Evolutionary conservation across 78 protist species (phyloP).

Genomic region (Dictyostelium citrinum): DNA sequence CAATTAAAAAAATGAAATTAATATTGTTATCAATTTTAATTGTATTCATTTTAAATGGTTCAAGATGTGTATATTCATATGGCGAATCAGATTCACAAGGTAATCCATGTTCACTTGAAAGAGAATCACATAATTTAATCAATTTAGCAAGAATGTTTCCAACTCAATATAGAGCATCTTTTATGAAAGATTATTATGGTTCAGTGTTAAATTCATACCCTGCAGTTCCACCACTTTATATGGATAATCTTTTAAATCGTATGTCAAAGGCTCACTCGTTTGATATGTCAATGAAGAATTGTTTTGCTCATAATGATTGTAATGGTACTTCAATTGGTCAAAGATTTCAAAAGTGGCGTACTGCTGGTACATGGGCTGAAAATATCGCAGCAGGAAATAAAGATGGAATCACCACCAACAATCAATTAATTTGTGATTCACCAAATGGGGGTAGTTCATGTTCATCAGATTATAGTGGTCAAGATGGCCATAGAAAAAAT

Average conservation of each 20-base stretch:
- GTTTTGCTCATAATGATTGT: not conserved
- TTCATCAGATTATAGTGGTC: not conserved
- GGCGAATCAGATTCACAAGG: conserved; percentile 10
- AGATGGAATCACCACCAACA: not conserved
- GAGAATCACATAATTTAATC: not conserved
- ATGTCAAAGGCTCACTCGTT: not conserved
- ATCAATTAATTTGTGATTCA: not conserved
- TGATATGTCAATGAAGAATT: not conserved
- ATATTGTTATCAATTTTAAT: not conserved
- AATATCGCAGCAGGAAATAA: not conserved
- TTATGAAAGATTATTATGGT: not conserved
- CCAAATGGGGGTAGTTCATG: not conserved
- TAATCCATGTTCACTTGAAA: conserved; percentile 17
- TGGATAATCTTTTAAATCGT: not conserved
- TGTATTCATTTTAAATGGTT: not conserved
- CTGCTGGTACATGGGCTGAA: not conserved
- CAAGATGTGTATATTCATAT: not conserved
- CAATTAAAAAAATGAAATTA: not conserved
- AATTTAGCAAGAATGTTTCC: conserved; percentile 6
- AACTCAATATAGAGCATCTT: not conserved
- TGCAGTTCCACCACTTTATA: not conserved
- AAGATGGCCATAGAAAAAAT: conserved; percentile 25
- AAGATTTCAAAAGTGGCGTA: not conserved
- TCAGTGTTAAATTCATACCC: not conserved
- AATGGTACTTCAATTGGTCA: not conserved